Base-by-base conservation (phyloP, 2,329 filamentous ascomycete species). In the Microthyrium microscopicum region DNA sequence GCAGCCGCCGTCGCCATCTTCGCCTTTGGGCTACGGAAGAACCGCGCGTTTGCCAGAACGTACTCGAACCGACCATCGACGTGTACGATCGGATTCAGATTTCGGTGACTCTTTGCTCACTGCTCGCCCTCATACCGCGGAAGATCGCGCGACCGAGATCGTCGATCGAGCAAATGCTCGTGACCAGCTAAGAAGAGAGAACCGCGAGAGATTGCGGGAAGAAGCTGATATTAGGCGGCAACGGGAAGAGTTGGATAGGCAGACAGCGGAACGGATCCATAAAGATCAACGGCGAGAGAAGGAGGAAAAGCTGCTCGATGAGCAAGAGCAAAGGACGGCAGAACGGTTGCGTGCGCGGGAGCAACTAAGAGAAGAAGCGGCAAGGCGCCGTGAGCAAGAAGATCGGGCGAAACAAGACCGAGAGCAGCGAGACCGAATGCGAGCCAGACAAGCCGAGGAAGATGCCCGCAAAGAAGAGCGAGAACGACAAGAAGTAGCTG, bases 161-260 rank as follows among this genome's bases (percentile, higher is more conserved):
- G 20, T 20, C 11, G 34, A 31, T 22, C 35, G 35, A 17, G 29
- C 35, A 8, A 27, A 37, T 18, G 35, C 35, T 20, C 20, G 35
- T 21, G 35, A 37, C 8, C 29, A 31, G 12, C 22, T 37, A 17
- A 29, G 30, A 33, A 24, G 30, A 19, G 20, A 37, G 25, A 32
- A 37, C 16, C 35, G 35, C 11, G 35, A 37, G 7, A n/a, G 22
- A 11, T 9, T 18, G 6, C 19, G 30, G 18, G 15, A 20, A 16
- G 12, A 26, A 16, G 31, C 29, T 9, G 31, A 33, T n/a, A 6
- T 15, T 8, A 20, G 22, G 8, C 8, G 22, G 22, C 11, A 33
- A 22, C 21, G 20, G 19, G 35, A 37, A 26, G 35, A 31, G 12
- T 21, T 33, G 2, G 35, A 37, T 32, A 20, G 35, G 8, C 21